phyloP scores from a whole-genome alignment of 208 protist genomes.

The Trypanosoma rangeli region DNA sequence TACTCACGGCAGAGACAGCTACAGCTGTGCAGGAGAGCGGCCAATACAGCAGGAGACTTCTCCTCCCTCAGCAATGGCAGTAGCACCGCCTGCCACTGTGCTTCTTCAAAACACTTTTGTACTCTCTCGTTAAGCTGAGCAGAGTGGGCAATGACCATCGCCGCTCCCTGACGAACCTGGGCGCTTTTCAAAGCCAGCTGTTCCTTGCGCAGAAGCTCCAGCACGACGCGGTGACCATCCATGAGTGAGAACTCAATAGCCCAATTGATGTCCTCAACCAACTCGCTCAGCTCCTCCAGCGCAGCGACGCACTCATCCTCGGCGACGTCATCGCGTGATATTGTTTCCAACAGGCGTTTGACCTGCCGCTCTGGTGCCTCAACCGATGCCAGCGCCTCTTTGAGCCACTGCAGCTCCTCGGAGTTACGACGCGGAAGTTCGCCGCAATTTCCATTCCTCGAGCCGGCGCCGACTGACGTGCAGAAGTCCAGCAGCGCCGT shows the following conservation, averaged over 20 bases:
- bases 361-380: conserved; percentile 73
- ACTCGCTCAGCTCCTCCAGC: conserved; percentile 75
- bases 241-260: conserved; percentile 80
- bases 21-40: conserved; percentile 57
- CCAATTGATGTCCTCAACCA: conserved; percentile 91
- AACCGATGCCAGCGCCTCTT: conserved; percentile 59
- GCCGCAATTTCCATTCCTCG: not conserved
- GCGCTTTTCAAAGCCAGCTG: conserved; percentile 19
- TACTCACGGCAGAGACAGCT: conserved; percentile 74
- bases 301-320: conserved; percentile 29
- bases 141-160: conserved; percentile 43
- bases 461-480: conserved; percentile 26
- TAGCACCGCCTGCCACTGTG: conserved; percentile 29
- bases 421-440: not conserved
- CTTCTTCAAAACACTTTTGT: conserved; percentile 46
- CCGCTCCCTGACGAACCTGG: conserved; percentile 24
- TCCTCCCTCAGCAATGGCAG: conserved; percentile 25
- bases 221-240: conserved; percentile 48
- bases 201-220: conserved; percentile 41
- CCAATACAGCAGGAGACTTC: conserved; percentile 29
- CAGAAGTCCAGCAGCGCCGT: conserved; percentile 53
- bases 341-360: conserved; percentile 34
- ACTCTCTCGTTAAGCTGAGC: conserved; percentile 66
- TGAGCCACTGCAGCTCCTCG: conserved; percentile 65
- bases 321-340: conserved; percentile 33